Conservation (phyloP, 139 green algal genomes). For the Micractinium sp. region DNA sequence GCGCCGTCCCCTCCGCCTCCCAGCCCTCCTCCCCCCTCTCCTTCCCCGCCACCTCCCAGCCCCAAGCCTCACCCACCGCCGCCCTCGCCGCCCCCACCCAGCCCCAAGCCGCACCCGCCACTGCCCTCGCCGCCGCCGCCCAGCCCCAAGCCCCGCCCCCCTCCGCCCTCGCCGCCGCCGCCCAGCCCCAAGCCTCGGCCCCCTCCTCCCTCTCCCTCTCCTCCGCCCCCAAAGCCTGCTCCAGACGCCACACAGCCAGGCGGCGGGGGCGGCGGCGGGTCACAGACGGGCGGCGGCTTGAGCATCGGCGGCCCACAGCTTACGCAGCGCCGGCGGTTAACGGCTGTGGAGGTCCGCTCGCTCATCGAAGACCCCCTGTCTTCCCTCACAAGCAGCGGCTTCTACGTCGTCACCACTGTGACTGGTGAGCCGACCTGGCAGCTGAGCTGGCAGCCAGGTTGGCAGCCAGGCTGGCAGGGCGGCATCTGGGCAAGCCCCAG, state of each 20-base stretch:
- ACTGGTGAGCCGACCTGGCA: slow-evolving; percentile 1
- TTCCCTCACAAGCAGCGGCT: slow-evolving; percentile 39
- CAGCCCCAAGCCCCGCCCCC: background rate
- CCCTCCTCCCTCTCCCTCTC: background rate
- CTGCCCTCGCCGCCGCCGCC: background rate
- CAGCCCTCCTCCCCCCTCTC: background rate
- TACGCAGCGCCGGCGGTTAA: background rate
- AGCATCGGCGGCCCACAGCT: background rate
- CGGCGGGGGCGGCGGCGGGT: background rate
- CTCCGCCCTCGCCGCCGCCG: background rate
- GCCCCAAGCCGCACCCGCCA: background rate
- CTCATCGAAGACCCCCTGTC: slow-evolving; percentile 36
- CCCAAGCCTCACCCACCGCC: background rate
- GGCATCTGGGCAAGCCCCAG: too few species aligned
- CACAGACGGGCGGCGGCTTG: too few species aligned
- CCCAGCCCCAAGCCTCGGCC: background rate
- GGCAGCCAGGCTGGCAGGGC: background rate
- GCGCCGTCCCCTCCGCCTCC: background rate
- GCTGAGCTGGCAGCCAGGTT: background rate
- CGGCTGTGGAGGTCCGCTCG: background rate
- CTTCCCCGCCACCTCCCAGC: background rate
- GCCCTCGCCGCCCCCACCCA: background rate
- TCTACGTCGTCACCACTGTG: slow-evolving; percentile 42
- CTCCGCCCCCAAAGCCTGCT: background rate
- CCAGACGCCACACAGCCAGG: background rate